Conservation (phyloP, 257 asterid genomes). For the Penstemon barbatus region DNA sequence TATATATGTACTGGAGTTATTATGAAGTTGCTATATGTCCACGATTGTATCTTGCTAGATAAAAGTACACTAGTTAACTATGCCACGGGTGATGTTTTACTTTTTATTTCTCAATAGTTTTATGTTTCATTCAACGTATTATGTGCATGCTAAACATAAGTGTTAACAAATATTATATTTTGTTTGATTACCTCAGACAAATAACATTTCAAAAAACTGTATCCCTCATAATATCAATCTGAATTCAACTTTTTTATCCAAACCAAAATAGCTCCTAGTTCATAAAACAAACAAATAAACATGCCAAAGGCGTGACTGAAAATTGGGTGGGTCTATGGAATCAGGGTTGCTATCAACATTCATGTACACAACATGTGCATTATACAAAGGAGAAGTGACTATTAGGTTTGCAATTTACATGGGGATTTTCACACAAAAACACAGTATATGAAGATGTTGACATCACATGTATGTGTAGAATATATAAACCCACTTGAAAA, state of each 20-base stretch:
- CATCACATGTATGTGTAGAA: neutral
- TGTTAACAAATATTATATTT: no score
- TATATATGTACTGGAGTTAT: slow-evolving; percentile 18
- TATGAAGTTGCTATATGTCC: slow-evolving; percentile 18
- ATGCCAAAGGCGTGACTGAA: no score
- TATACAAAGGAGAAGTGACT: neutral
- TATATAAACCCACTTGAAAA: slow-evolving; percentile 23
- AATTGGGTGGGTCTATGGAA: no score
- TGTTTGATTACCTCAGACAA: no score
- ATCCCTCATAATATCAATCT: no score
- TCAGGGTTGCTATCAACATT: neutral
- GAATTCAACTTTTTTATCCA: no score
- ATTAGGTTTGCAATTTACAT: neutral
- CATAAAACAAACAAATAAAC: no score
- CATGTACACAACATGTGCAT: slow-evolving; percentile 35
- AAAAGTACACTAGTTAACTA: neutral
- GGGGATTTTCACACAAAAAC: neutral
- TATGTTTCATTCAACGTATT: no score
- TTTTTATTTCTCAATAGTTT: no score
- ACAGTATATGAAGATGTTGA: slow-evolving; percentile 21
- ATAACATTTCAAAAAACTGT: no score
- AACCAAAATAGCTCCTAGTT: no score
- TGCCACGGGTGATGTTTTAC: neutral
- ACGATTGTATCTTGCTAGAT: neutral
- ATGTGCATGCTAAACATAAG: no score